phyloP scores from a whole-genome alignment of 139 green algal species.

The Chlorella sp. region DNA sequence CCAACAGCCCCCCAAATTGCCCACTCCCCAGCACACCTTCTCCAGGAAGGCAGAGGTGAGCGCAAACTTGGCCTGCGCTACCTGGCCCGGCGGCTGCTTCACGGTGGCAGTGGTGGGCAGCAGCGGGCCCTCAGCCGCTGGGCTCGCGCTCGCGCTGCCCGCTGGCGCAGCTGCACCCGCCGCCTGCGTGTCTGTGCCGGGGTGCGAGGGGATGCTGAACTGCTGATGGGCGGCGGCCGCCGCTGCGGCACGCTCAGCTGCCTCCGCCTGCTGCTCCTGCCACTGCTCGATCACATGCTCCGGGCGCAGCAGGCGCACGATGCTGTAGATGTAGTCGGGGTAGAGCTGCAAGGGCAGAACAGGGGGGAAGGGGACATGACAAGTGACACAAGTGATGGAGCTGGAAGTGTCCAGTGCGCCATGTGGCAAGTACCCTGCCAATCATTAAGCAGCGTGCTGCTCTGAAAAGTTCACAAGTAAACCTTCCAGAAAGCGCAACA shows the following conservation, averaged over 20 bases:
- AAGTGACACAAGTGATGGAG: too few species aligned
- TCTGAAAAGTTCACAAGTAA: background rate
- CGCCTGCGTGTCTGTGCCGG: background rate
- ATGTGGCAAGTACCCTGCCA: too few species aligned
- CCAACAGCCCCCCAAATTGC: too few species aligned
- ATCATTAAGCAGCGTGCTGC: too few species aligned
- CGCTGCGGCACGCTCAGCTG: background rate
- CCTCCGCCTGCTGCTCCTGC: constrained; percentile 38
- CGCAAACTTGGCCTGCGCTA: constrained; percentile 28
- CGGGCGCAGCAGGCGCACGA: constrained; percentile 48
- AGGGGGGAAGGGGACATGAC: too few species aligned
- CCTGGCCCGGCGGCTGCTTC: constrained; percentile 7
- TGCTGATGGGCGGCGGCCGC: constrained; percentile 2
- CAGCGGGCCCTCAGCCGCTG: background rate
- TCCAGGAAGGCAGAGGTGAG: constrained; percentile 52
- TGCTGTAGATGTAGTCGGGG: constrained; percentile 46
- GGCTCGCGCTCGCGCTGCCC: too few species aligned
- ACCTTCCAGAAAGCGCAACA: background rate
- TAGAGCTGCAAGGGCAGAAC: constrained; percentile 52
- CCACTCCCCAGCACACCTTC: constrained; percentile 41
- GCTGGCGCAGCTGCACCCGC: background rate
- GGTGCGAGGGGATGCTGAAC: background rate
- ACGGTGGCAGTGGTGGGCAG: background rate
- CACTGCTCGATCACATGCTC: constrained; percentile 47
- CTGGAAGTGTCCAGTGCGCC: too few species aligned